These are phyloP conservation scores for Datisca glomerata DNA, from an alignment of 306 rosid genomes.

Conservation along the genomic window DNA sequence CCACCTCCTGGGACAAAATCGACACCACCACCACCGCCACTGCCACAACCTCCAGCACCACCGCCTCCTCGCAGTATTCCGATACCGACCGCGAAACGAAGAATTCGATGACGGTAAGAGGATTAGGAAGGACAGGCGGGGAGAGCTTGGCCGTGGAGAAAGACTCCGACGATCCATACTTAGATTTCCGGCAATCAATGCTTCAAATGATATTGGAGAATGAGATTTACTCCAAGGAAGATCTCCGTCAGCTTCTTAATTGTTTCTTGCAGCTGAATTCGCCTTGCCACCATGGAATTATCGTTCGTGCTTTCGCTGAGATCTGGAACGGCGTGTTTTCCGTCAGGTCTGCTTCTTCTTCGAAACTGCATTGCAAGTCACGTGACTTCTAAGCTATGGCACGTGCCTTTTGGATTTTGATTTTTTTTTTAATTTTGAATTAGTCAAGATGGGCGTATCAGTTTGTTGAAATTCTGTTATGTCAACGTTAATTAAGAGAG, in stretches of 20 bases:
- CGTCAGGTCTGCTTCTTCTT: constrained; percentile 11
- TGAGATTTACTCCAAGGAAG: constrained; percentile 72
- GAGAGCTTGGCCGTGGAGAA: constrained; percentile 91
- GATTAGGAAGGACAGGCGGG: constrained; percentile 53
- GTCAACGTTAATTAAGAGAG: no score
- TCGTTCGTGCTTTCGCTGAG: constrained; percentile 75
- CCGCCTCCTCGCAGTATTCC: constrained; percentile 27
- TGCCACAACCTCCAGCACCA: constrained; percentile 20
- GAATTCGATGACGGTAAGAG: constrained; percentile 19
- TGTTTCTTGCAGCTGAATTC: constrained; percentile 81
- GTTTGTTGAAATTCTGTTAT: no score
- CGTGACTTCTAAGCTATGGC: not conserved
- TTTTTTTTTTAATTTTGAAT: not conserved
- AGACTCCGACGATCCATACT: constrained; percentile 82
- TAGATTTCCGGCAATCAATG: constrained; percentile 84
- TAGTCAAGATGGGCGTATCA: no score
- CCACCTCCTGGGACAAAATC: constrained; percentile 13
- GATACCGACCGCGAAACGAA: constrained; percentile 8
- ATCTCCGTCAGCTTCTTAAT: constrained; percentile 56
- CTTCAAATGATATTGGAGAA: constrained; percentile 88
- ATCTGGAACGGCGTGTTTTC: constrained; percentile 88
- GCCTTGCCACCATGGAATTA: constrained; percentile 57
- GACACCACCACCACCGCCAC: constrained; percentile 9
- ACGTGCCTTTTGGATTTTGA: not conserved
- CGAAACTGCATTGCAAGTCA: not conserved